Evolutionary conservation across 441 rosid species (phyloP), one percentile per base, ranked within the genome.

Genomic region (Erysimum cheiri): DNA sequence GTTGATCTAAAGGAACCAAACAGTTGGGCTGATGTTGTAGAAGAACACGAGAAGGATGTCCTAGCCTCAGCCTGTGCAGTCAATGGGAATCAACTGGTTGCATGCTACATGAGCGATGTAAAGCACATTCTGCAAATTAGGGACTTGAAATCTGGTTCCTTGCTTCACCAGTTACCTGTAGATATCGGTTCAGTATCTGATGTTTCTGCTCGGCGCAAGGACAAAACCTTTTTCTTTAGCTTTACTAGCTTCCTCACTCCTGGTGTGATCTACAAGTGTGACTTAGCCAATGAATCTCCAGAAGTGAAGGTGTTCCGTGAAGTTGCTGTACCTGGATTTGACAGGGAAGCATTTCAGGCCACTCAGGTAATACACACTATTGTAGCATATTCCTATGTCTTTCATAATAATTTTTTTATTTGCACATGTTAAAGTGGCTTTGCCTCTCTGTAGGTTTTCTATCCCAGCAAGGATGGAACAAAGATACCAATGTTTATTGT

Each of bases 181-280:
- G 97, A 84, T 43, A 92, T 95, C 73, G 99, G 98, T 62, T 53
- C 98, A 1, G 89, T 95, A 31, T 17, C 48, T 69, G 89, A 85
- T 32, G 80, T 91, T 71, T 84, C 97, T 59, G 95, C 86, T 50
- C 88, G 89, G 19, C 85, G 96, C 39, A 78, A 85, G 76, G 96
- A 92, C 62, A 80, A 36, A 28, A 40, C 65, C 39, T 80, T 87
- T 65, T 95, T 95, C 76, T 31, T 95, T 68, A 80, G 80, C 69
- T 91, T 92, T 80, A 83, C 91, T 58, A 88, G 97, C 83, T 95
- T 91, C 77, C 95, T 95, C 74, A 83, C 92, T 58, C 98, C 97
- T 4, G 88, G 96, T 54, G 87, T 90, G 53, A 80, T 95, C 66
- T 92, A 92, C 71, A 90, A 87, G 71, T 92, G 98, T 78, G 80